Percentiles rank a stretch among this genome's conserved stretches.
These are phyloP conservation scores for Penicillium occitanis DNA, from an alignment of 2,329 filamentous ascomycete genomes.

Conservation along the genomic window DNA sequence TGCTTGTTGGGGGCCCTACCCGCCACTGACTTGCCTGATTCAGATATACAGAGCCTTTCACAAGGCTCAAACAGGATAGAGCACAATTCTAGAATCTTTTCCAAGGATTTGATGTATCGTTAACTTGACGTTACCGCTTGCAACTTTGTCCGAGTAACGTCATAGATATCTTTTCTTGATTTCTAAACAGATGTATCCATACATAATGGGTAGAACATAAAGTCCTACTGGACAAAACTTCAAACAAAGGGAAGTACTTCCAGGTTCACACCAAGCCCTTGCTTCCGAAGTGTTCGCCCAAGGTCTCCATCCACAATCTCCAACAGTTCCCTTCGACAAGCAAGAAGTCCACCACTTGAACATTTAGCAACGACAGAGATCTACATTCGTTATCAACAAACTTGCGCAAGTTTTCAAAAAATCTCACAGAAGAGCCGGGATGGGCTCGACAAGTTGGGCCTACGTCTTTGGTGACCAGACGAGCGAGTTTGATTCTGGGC, in stretches of 20 bases:
- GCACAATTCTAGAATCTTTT: conserved; percentile 19
- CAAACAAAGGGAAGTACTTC: background rate
- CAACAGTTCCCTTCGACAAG: background rate
- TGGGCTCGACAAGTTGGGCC: conserved; percentile 35
- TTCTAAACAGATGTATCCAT: conserved; percentile 6
- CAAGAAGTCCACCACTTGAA: background rate
- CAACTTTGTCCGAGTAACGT: conserved; percentile 18
- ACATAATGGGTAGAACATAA: conserved; percentile 16
- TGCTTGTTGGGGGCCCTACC: background rate
- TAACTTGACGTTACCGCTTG: conserved; percentile 18
- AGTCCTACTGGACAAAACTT: background rate
- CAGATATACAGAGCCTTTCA: background rate
- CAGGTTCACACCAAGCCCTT: background rate
- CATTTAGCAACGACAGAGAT: background rate
- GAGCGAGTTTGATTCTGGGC: conserved; percentile 43
- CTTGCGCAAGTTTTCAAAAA: background rate
- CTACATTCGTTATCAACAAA: background rate
- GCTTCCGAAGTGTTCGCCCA: background rate
- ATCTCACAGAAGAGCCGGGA: conserved; percentile 19
- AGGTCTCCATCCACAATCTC: background rate
- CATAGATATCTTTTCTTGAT: conserved; percentile 14
- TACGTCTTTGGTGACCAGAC: conserved; percentile 52
- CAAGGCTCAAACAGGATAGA: conserved; percentile 12
- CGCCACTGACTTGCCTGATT: conserved; percentile 16
- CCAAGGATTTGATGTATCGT: conserved; percentile 7